These are phyloP conservation scores for Ophiostoma montium DNA, from an alignment of 2,329 filamentous ascomycete species.

Conservation along the genomic window DNA sequence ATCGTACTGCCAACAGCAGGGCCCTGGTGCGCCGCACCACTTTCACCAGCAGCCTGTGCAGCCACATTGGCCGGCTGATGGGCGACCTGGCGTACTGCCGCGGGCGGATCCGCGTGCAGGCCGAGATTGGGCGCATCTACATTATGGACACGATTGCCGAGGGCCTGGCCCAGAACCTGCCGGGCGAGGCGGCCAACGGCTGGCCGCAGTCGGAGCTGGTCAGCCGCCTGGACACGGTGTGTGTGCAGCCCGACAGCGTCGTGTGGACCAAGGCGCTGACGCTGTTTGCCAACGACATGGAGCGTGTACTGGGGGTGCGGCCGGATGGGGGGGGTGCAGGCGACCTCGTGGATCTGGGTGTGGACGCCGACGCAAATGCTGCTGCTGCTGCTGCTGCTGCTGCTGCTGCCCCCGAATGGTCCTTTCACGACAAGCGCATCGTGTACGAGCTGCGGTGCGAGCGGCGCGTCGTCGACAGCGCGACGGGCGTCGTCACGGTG, in stretches of 20 bases:
- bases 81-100: slow-evolving; percentile 12
- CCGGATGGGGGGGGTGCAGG: neutral
- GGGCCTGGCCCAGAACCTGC: slow-evolving; percentile 16
- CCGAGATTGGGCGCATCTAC: slow-evolving; percentile 19
- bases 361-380: neutral
- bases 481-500: neutral
- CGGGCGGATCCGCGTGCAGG: slow-evolving; percentile 16
- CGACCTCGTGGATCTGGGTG: neutral
- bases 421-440: slow-evolving; percentile 10
- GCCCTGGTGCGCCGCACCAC: slow-evolving; percentile 4
- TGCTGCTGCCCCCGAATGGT: slow-evolving; percentile 4
- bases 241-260: slow-evolving; percentile 8
- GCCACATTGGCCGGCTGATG: slow-evolving; percentile 10
- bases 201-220: slow-evolving; percentile 14
- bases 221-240: slow-evolving; percentile 10
- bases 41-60: slow-evolving; percentile 5
- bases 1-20: neutral
- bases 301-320: slow-evolving; percentile 4
- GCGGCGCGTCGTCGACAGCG: neutral
- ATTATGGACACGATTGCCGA: slow-evolving; percentile 12
- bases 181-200: slow-evolving; percentile 12
- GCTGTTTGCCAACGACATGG: slow-evolving; percentile 15
- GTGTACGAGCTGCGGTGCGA: slow-evolving; percentile 16
- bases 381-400: too few species aligned
- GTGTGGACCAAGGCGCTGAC: slow-evolving; percentile 19